Percentiles rank a stretch among this genome's conserved stretches.
These are phyloP conservation scores for Dactylonectria estremocensis DNA, from an alignment of 2,329 filamentous ascomycete genomes.

Conservation along the genomic window DNA sequence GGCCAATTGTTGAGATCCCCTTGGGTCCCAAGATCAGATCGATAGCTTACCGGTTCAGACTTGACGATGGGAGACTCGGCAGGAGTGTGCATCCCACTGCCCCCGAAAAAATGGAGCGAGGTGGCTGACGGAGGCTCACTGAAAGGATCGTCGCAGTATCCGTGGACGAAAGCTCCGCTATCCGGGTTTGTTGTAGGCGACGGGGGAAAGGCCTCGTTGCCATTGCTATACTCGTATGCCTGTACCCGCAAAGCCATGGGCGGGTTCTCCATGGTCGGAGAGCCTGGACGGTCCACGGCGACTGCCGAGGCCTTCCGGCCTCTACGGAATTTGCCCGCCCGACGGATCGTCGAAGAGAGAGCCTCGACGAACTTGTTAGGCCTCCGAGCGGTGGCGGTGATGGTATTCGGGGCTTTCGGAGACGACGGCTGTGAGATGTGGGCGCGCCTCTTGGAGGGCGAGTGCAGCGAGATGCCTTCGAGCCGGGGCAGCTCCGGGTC, in stretches of 20 bases:
- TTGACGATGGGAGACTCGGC: constrained; percentile 57
- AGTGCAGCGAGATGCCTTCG: constrained; percentile 64
- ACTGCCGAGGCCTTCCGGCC: constrained; percentile 43
- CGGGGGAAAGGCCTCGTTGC: constrained; percentile 45
- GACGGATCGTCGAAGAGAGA: constrained; percentile 59
- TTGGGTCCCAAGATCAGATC: constrained; percentile 40
- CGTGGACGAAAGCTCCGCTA: constrained; percentile 53
- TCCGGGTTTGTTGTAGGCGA: constrained; percentile 48
- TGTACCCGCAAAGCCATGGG: constrained; percentile 54
- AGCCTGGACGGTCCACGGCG: constrained; percentile 47
- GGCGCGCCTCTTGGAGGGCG: constrained; percentile 51
- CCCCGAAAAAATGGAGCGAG: constrained; percentile 51
- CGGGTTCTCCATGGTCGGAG: constrained; percentile 53
- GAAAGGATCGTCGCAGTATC: constrained; percentile 59
- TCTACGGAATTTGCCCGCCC: constrained; percentile 55
- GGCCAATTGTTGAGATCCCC: constrained; percentile 24
- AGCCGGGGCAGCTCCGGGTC: constrained; percentile 64
- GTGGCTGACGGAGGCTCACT: constrained; percentile 46
- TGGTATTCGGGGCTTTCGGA: constrained; percentile 49
- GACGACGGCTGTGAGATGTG: constrained; percentile 52
- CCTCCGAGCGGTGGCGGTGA: constrained; percentile 48
- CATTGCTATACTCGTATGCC: constrained; percentile 41
- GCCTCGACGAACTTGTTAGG: constrained; percentile 60
- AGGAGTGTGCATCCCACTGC: constrained; percentile 55
- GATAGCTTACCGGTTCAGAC: constrained; percentile 49